Base-by-base conservation (phyloP, 2,329 filamentous ascomycete species). In the Lasiodiplodia sp. region DNA sequence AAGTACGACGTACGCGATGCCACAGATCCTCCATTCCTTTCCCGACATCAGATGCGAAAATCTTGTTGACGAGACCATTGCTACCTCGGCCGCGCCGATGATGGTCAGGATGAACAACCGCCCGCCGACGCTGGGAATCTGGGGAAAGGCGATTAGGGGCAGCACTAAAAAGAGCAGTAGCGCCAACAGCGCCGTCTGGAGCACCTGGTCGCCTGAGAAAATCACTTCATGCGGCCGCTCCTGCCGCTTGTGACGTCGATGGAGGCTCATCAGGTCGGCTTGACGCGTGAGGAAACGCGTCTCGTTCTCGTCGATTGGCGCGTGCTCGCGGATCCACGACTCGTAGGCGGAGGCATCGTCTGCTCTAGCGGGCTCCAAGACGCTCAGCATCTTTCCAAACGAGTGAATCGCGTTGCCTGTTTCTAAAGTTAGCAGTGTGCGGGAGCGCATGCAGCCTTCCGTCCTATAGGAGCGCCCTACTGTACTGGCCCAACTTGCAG, bases 401-500 rank as follows among this genome's bases (percentile, higher is more conserved):
- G 89, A 87, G 1, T 85, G 78, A 62, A 92, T 79, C 1, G 88
- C 85, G 72, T 88, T 85, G 70, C 89, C 87, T 89, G 66, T 60
- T 57, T 10, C 60, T 58, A 55, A 69, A 58, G 52, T 53, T 49
- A 58, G 49, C 57, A 63, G 44, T 37, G 38, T n/a, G 44, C 23
- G 52, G 18, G 44, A 23, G 31, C 44, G 23, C 34, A 34, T 52
- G 38, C 47, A 51, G n/a, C 10, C 21, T 14, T 21, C 16, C n/a
- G 31, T 37, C 47, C 34, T 64, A 52, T 52, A 64, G 60, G 60
- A 28, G 37, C 47, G 21, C 60, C 60, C 77, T 79, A 91, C 89
- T 90, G 75, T 92, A 93, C 73, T 91, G 88, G 38, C 85, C 85
- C 10, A 92, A 79, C 75, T 92, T 92, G 71, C 86, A 85, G 18